phyloP scores from a whole-genome alignment of 495 filamentous ascomycete genomes.

The Penicillium macrosclerotiorum region DNA sequence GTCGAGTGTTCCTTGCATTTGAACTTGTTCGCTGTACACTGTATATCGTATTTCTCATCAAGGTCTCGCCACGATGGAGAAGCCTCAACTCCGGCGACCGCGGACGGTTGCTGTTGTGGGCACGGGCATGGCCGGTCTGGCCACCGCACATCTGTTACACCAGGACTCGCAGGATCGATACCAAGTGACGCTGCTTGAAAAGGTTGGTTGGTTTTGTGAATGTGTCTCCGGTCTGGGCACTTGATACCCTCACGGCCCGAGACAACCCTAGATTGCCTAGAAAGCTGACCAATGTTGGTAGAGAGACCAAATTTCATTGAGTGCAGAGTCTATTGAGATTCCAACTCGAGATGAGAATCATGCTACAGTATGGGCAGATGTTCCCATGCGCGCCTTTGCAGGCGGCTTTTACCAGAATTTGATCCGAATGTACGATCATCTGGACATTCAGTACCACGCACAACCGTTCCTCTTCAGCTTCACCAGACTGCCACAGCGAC shows the following conservation, averaged over 20 bases:
- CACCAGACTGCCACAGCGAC: conserved; percentile 13
- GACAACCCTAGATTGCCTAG: not conserved
- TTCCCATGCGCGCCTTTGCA: conserved; percentile 59
- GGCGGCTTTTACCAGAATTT: conserved; percentile 55
- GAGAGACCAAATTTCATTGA: conserved; percentile 28
- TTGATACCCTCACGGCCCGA: not conserved
- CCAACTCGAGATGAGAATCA: conserved; percentile 1
- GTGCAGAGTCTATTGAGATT: conserved; percentile 21
- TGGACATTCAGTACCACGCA: conserved; percentile 42
- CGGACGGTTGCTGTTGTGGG: conserved; percentile 48
- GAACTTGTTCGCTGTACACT: too few relatives aligned
- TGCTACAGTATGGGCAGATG: conserved; percentile 36
- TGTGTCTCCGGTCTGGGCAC: not conserved
- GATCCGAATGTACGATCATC: conserved; percentile 51
- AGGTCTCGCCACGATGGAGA: conserved; percentile 1
- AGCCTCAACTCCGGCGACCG: not conserved
- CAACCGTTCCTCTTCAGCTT: conserved; percentile 48
- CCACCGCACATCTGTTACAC: conserved; percentile 48
- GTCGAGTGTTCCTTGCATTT: too few relatives aligned
- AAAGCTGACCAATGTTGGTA: conserved; percentile 1
- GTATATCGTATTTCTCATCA: not conserved
- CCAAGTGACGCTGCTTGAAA: conserved; percentile 47
- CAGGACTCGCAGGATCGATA: conserved; percentile 42
- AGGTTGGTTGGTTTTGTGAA: conserved; percentile 22
- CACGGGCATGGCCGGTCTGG: conserved; percentile 55